These are phyloP conservation scores for Chaetomium fimeti DNA, from an alignment of 495 filamentous ascomycete species.

Conservation along the genomic window DNA sequence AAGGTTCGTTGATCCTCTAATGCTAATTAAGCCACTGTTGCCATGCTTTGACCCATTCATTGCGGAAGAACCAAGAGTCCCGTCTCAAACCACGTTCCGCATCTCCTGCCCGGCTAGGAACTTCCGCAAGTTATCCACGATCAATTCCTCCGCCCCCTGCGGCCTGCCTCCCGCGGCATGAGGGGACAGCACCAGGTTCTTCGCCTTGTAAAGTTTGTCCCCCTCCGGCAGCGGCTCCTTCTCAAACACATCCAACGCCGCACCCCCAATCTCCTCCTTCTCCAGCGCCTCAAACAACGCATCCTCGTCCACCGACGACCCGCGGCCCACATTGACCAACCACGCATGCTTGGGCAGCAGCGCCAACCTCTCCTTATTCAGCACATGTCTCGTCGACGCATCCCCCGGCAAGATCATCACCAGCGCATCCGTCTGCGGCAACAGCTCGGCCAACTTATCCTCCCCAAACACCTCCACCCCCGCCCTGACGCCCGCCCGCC, in stretches of 20 bases:
- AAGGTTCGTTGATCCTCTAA: too few relatives aligned
- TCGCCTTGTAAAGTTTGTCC: conserved; percentile 41
- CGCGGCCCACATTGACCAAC: conserved; percentile 80
- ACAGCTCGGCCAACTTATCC: conserved; percentile 52
- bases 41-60: neutral
- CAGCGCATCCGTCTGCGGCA: conserved; percentile 67
- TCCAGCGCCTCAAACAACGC: conserved; percentile 72
- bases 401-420: conserved; percentile 69
- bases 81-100: conserved; percentile 46
- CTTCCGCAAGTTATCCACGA: conserved; percentile 53
- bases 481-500: conserved; percentile 59
- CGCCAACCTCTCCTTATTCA: conserved; percentile 61
- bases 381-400: conserved; percentile 69
- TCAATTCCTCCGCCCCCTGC: conserved; percentile 52
- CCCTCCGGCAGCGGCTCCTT: conserved; percentile 59
- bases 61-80: neutral
- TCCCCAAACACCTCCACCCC: conserved; percentile 52
- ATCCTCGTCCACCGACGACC: conserved; percentile 75
- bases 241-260: conserved; percentile 79
- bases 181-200: conserved; percentile 45
- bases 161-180: conserved; percentile 54
- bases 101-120: conserved; percentile 54
- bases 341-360: conserved; percentile 77
- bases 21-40: too few relatives aligned
- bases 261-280: conserved; percentile 61